Evolutionary conservation across 768 basidiomycete genomes (phyloP).

Genomic region (Naganishia kalamii): DNA sequence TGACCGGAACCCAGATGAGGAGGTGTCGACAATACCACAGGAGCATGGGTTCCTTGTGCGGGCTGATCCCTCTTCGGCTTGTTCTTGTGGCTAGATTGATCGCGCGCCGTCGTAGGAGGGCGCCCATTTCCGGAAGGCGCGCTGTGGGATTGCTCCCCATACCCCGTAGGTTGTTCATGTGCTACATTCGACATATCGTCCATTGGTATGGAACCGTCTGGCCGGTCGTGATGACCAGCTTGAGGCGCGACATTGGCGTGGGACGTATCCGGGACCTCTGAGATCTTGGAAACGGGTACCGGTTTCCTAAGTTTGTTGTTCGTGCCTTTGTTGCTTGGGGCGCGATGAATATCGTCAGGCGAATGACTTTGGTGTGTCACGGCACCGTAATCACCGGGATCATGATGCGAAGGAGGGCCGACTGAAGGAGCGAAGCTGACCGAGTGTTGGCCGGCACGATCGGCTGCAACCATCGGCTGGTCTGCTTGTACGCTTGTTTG

Average conservation of each 20-base stretch:
- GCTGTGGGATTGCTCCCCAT: background rate
- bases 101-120: background rate
- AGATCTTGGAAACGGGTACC: background rate
- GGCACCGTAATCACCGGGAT: background rate
- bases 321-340: background rate
- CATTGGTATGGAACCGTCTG: background rate
- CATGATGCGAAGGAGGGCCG: background rate
- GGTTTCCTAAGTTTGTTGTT: slow-evolving; percentile 3
- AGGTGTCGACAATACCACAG: background rate
- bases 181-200: background rate
- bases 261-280: background rate
- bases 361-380: background rate
- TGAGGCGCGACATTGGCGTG: background rate
- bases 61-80: background rate
- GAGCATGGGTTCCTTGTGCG: background rate
- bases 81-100: background rate
- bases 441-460: background rate
- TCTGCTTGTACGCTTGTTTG: background rate
- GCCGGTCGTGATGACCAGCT: no score
- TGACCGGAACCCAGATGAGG: background rate
- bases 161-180: background rate
- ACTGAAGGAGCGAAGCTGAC: background rate
- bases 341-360: background rate
- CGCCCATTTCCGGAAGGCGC: background rate
- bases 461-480: background rate